phyloP scores from a whole-genome alignment of 352 stramenopile species.

The Halophytophthora polymorphica region DNA sequence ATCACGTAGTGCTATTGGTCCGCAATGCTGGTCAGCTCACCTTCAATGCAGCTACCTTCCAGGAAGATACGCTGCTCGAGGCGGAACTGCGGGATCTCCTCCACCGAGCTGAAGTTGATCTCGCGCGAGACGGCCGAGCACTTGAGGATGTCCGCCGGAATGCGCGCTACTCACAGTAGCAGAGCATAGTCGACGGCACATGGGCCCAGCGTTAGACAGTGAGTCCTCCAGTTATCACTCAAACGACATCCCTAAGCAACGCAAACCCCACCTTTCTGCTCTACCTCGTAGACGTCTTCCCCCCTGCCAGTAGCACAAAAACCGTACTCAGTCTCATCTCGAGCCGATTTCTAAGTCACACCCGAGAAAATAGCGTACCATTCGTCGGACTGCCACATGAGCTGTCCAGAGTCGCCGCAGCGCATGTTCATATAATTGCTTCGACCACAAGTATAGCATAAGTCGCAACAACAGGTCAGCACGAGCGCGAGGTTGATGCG shows the following conservation, averaged over 20 bases:
- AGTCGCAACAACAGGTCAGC: slow-evolving; percentile 1
- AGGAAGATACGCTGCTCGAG: slow-evolving; percentile 92
- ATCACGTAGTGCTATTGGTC: background rate
- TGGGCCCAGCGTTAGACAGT: background rate
- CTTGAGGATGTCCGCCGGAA: slow-evolving; percentile 86
- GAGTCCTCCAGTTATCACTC: background rate
- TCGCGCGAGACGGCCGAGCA: slow-evolving; percentile 90
- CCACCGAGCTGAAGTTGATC: slow-evolving; percentile 91
- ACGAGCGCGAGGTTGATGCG: background rate
- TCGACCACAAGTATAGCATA: background rate
- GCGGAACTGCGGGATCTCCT: slow-evolving; percentile 90
- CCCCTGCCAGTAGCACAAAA: slow-evolving; percentile 28
- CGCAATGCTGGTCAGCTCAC: slow-evolving; percentile 18
- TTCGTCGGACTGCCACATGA: slow-evolving; percentile 85
- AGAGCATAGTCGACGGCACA: background rate
- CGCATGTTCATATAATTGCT: slow-evolving; percentile 91
- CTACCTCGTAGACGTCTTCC: slow-evolving; percentile 59
- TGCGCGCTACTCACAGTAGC: slow-evolving; percentile 29
- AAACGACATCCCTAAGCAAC: background rate
- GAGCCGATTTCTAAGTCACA: background rate
- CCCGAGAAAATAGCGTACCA: slow-evolving; percentile 26
- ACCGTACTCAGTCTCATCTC: background rate
- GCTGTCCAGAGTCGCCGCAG: slow-evolving; percentile 67
- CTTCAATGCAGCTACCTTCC: slow-evolving; percentile 88
- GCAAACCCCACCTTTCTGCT: slow-evolving; percentile 60